phyloP scores from a whole-genome alignment of 129 eudicot species.

The Tagetes patula region DNA sequence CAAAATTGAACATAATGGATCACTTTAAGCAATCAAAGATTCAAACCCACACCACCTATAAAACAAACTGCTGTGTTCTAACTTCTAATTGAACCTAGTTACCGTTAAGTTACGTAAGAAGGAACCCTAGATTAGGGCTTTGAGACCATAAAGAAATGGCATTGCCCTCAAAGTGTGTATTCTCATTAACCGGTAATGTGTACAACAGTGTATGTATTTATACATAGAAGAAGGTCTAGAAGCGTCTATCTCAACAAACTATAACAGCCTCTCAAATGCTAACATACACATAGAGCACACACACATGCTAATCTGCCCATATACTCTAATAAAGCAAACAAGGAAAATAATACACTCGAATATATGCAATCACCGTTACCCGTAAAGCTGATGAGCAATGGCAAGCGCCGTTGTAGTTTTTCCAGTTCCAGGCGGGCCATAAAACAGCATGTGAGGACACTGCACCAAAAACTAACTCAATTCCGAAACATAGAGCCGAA shows the following conservation, averaged over 20 bases:
- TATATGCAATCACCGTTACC: conserved; percentile 38
- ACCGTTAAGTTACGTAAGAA: background rate
- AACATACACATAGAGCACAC: too few species aligned
- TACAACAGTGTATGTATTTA: too few species aligned
- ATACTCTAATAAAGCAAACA: background rate
- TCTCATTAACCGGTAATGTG: too few species aligned
- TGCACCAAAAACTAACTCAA: conserved; percentile 32
- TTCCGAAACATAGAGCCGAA: background rate
- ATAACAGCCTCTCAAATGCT: too few species aligned
- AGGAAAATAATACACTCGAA: background rate
- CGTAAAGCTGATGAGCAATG: conserved; percentile 92
- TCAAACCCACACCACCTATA: background rate
- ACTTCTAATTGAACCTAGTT: background rate
- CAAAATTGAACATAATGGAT: background rate
- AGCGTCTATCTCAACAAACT: too few species aligned
- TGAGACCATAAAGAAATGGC: too few species aligned
- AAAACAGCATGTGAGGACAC: conserved; percentile 98
- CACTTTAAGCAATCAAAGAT: background rate
- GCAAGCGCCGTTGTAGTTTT: conserved; percentile 98
- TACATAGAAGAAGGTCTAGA: too few species aligned
- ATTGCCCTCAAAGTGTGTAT: too few species aligned
- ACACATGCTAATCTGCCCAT: too few species aligned
- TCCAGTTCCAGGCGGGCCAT: conserved; percentile 98
- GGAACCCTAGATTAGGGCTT: too few species aligned
- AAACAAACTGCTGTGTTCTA: background rate